phyloP scores from a whole-genome alignment of 768 basidiomycete species.

The Lactifluus piperatus region DNA sequence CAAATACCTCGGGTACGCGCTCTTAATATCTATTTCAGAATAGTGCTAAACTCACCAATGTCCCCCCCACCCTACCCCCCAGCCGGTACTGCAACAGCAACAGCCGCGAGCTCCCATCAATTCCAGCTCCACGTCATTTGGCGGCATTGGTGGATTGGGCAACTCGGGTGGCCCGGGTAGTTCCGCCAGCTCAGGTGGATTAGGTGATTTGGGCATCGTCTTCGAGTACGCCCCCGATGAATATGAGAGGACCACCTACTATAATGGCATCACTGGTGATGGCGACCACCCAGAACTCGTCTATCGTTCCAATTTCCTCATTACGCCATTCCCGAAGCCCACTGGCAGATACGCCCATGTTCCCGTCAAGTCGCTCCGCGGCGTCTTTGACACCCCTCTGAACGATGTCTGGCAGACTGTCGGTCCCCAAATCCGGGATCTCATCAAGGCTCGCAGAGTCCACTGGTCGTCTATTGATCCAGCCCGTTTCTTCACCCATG shows the following conservation, averaged over 20 bases:
- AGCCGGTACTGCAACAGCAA: conserved; percentile 69
- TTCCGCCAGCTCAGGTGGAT: no score
- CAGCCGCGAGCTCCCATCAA: conserved; percentile 22
- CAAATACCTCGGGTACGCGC: conserved; percentile 56
- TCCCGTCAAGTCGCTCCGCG: no score
- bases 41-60: background rate
- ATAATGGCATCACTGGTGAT: background rate
- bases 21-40: background rate
- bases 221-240: background rate
- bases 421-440: background rate
- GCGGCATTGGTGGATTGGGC: conserved; percentile 22
- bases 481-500: conserved; percentile 1
- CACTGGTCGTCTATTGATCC: background rate
- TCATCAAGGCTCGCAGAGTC: conserved; percentile 1
- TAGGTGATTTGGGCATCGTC: background rate
- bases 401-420: conserved; percentile 10
- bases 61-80: background rate
- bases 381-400: no score
- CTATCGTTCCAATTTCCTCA: background rate
- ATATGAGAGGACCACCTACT: background rate
- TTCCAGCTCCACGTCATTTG: conserved; percentile 19
- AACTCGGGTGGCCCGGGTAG: background rate
- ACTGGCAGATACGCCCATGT: no score
- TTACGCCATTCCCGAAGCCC: no score
- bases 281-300: no score